These are phyloP conservation scores for Cladosporium austrohemisphaericum DNA, from an alignment of 2,329 filamentous ascomycete genomes.

Conservation along the genomic window DNA sequence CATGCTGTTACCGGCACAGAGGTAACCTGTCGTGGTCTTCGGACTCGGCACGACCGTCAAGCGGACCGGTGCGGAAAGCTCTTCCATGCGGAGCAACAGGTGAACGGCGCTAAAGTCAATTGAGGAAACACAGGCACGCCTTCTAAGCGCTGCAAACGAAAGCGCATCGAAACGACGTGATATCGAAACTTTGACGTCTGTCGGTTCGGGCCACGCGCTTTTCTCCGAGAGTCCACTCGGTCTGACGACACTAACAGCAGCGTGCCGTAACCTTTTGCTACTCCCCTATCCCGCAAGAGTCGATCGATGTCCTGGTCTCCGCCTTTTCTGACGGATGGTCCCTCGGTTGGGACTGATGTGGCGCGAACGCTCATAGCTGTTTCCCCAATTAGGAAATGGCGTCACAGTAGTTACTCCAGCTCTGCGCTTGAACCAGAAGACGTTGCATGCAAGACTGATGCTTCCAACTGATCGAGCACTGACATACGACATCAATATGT, in stretches of 20 bases:
- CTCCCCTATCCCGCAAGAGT: not conserved
- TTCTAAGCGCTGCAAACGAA: too few species aligned
- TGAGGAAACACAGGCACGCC: not conserved
- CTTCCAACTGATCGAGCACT: constrained; percentile 1
- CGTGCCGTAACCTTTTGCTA: not conserved
- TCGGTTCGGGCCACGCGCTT: not conserved
- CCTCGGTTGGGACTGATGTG: not conserved
- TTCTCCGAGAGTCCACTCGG: not conserved
- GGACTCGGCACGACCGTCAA: too few species aligned
- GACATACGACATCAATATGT: not conserved
- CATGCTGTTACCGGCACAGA: not conserved
- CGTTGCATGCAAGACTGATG: not conserved
- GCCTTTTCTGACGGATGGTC: not conserved
- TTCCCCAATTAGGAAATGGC: not conserved
- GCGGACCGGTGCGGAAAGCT: too few species aligned
- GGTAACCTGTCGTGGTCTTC: not conserved
- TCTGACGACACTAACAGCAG: not conserved
- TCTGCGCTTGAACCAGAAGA: not conserved
- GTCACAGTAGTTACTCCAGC: not conserved
- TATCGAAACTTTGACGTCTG: not conserved
- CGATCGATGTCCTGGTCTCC: not conserved
- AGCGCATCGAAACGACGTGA: not conserved
- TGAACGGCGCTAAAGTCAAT: not conserved
- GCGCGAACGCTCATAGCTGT: not conserved
- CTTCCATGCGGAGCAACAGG: too few species aligned